Percentiles rank a stretch among this genome's conserved stretches.
These are phyloP conservation scores for Conidiobolus incongruus DNA, from an alignment of 371 early-diverging fungal genomes.

Conservation along the genomic window DNA sequence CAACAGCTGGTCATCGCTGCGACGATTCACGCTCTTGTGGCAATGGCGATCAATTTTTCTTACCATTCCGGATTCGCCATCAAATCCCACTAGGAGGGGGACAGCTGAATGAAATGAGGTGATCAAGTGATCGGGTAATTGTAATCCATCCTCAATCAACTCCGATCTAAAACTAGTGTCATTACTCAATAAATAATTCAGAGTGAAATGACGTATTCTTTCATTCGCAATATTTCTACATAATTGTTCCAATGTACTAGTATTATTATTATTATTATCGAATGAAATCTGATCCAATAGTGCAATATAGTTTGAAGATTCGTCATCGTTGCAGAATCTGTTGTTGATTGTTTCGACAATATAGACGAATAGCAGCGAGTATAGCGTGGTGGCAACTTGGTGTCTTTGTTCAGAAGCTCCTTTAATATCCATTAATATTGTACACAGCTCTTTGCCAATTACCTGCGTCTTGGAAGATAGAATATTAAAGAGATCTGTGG, in stretches of 20 bases:
- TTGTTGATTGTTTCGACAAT: slow-evolving; percentile 48
- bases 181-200: too few species aligned
- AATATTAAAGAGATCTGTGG: slow-evolving; percentile 37
- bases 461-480: slow-evolving; percentile 33
- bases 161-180: neutral
- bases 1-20: slow-evolving; percentile 13
- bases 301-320: slow-evolving; percentile 40
- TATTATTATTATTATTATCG: slow-evolving; percentile 21
- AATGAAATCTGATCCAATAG: slow-evolving; percentile 43
- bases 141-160: neutral
- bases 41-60: slow-evolving; percentile 23
- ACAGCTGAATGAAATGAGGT: slow-evolving; percentile 8
- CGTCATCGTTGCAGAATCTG: slow-evolving; percentile 30
- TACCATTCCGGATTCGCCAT: slow-evolving; percentile 24
- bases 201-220: too few species aligned
- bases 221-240: slow-evolving; percentile 65
- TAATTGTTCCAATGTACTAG: slow-evolving; percentile 60
- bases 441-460: slow-evolving; percentile 61
- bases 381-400: slow-evolving; percentile 40
- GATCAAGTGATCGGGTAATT: neutral
- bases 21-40: slow-evolving; percentile 12
- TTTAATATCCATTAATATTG: slow-evolving; percentile 57
- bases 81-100: slow-evolving; percentile 12
- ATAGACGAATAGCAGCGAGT: slow-evolving; percentile 51
- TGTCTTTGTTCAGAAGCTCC: slow-evolving; percentile 48